These are phyloP conservation scores for Purpureocillium takamizusanense DNA, from an alignment of 2,329 filamentous ascomycete species.

Conservation along the genomic window DNA sequence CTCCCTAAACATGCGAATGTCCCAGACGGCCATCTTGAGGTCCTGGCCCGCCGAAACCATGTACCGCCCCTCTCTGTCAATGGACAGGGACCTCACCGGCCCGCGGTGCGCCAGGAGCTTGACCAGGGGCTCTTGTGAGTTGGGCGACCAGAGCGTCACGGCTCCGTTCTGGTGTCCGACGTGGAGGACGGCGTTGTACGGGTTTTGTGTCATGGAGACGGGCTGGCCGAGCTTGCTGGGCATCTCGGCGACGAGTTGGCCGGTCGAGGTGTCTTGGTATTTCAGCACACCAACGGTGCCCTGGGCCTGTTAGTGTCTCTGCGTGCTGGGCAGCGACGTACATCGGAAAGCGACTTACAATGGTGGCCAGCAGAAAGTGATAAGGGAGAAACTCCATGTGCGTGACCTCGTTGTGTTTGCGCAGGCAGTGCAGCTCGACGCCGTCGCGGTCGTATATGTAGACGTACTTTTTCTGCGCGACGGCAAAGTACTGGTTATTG, in stretches of 20 bases:
- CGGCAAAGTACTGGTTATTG: slow-evolving; percentile 89
- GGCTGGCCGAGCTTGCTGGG: slow-evolving; percentile 78
- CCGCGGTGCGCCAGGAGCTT: slow-evolving; percentile 86
- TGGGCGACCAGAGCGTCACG: slow-evolving; percentile 93
- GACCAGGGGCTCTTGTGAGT: slow-evolving; percentile 74
- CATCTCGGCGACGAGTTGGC: slow-evolving; percentile 77
- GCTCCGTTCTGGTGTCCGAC: slow-evolving; percentile 92
- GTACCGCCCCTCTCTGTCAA: slow-evolving; percentile 86
- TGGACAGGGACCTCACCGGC: slow-evolving; percentile 73
- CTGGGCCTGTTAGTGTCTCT: slow-evolving; percentile 19
- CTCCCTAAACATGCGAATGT: slow-evolving; percentile 88
- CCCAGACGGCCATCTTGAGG: slow-evolving; percentile 88
- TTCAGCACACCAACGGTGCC: slow-evolving; percentile 78
- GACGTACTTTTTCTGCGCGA: slow-evolving; percentile 91
- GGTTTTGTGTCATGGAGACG: slow-evolving; percentile 78
- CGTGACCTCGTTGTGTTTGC: slow-evolving; percentile 82
- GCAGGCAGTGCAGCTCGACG: slow-evolving; percentile 84
- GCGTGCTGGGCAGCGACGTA: neutral
- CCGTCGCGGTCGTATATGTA: slow-evolving; percentile 94
- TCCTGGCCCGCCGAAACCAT: slow-evolving; percentile 94
- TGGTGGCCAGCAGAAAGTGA: slow-evolving; percentile 84
- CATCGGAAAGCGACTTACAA: slow-evolving; percentile 42
- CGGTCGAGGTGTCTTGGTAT: slow-evolving; percentile 93
- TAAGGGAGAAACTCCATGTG: slow-evolving; percentile 95
- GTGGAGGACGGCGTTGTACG: slow-evolving; percentile 84